These are phyloP conservation scores for Globisporangium radiosum DNA, from an alignment of 352 stramenopile genomes.

Conservation along the genomic window DNA sequence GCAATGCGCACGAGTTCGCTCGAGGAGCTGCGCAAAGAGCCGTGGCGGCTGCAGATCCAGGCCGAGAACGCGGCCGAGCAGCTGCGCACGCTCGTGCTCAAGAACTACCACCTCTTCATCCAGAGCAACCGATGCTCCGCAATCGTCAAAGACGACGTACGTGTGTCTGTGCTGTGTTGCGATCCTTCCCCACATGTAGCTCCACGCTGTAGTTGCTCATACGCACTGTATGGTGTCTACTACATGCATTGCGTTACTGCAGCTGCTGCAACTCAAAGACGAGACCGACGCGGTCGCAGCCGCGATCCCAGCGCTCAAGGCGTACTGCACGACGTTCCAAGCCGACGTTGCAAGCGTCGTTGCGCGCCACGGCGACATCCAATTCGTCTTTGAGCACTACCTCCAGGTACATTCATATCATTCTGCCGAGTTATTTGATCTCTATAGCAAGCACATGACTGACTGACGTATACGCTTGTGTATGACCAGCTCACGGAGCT, in stretches of 20 bases:
- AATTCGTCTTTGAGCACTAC: conserved; percentile 90
- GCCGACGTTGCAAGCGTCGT: conserved; percentile 49
- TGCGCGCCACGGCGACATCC: conserved; percentile 71
- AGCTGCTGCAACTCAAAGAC: conserved; percentile 64
- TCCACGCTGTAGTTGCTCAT: no score
- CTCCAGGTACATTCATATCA: conserved; percentile 32
- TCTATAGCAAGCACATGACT: background rate
- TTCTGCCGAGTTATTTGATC: no score
- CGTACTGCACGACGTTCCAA: conserved; percentile 45
- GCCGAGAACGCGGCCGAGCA: conserved; percentile 73
- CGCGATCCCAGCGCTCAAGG: conserved; percentile 49
- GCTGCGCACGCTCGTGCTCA: conserved; percentile 71
- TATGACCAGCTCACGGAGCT: conserved; percentile 89
- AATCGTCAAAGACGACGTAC: conserved; percentile 73
- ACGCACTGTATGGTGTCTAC: background rate
- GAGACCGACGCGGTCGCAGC: conserved; percentile 47
- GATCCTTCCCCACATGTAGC: no score
- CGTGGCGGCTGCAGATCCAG: conserved; percentile 72
- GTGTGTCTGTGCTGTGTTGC: conserved; percentile 1
- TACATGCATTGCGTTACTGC: conserved; percentile 6
- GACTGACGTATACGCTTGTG: background rate
- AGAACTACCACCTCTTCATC: conserved; percentile 90
- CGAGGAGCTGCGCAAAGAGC: conserved; percentile 83
- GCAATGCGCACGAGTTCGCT: conserved; percentile 55
- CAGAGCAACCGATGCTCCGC: conserved; percentile 84